Evolutionary conservation across 2,329 filamentous ascomycete genomes (phyloP).

Genomic region (Apiospora hydei): DNA sequence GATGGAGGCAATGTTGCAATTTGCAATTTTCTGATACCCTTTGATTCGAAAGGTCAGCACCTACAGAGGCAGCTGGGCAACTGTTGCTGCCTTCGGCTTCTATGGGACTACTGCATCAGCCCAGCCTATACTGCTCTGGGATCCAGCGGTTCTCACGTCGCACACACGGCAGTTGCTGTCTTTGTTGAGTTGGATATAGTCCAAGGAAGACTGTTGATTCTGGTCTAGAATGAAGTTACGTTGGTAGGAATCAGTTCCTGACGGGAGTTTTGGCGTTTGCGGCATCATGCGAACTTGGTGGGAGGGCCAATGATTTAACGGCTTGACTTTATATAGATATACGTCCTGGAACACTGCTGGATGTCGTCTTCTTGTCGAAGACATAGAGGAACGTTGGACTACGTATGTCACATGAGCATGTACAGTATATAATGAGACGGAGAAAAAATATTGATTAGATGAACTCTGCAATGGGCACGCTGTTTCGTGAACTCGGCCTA

Average conservation of each 20-base stretch:
- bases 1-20: background rate
- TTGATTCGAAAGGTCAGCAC: constrained; percentile 17
- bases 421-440: background rate
- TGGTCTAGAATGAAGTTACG: constrained; percentile 18
- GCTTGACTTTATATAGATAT: background rate
- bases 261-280: constrained; percentile 21
- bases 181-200: constrained; percentile 13
- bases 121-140: background rate
- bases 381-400: background rate
- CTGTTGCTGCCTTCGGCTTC: background rate
- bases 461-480: background rate
- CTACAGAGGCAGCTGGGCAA: background rate
- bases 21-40: constrained; percentile 20
- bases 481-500: background rate
- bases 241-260: constrained; percentile 17
- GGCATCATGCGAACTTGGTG: background rate
- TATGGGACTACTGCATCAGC: background rate
- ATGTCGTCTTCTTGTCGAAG: background rate
- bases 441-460: background rate
- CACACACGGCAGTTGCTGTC: background rate
- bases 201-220: constrained; percentile 13
- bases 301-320: background rate
- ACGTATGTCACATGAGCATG: constrained; percentile 11
- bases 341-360: background rate
- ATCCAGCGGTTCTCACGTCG: constrained; percentile 9